Base-by-base conservation (phyloP, 768 basidiomycete species). In the Leccinum fibrillosum region DNA sequence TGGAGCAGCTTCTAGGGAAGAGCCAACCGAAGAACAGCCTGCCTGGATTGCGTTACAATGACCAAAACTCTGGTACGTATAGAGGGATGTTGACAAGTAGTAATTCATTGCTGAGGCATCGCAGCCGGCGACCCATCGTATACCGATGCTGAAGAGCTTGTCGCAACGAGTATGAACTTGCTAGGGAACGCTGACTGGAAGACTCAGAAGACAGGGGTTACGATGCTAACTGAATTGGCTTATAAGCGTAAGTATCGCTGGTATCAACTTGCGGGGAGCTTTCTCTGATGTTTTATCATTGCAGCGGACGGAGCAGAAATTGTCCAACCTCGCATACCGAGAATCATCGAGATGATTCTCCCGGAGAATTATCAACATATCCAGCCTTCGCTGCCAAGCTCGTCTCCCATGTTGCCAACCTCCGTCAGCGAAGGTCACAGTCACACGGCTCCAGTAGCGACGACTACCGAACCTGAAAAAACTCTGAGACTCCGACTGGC, bases 21-120 rank as follows among this genome's bases (percentile, higher is more conserved):
- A 64, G 62, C 0, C 45, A 58, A 26, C n/a, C 57, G 7, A 60
- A 56, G 10, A 66, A 68, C 28, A 59, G 51, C 5, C 63, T 60
- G 42, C 65, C 68, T 19, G 62, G 63, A 32, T 39, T 69, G n/a
- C 58, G 69, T 5, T 65, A 58, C 23, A 55, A 69, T 56, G 63
- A 67, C 4, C 65, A 63, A 21, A 57, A 69, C 49, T 48, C 23
- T 9, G 13, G 47, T 48, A 25, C 4, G 23, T 48, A 2, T 15
- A 23, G 1, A 23, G 1, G 23, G 2, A 26, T 32, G 23, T 19
- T 2, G 1, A 21, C 12, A 8, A 11, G 13, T 11, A 15, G 15
- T 3, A 1, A 3, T 25, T 30, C 25, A 6, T 19, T 5, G 25
- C 25, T 65, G 5, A 69, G 0, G 9, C n/a, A 6, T 12, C 3